Evolutionary conservation across 148 eudicot genomes (phyloP).

Genomic region (Pouteria glomerata): DNA sequence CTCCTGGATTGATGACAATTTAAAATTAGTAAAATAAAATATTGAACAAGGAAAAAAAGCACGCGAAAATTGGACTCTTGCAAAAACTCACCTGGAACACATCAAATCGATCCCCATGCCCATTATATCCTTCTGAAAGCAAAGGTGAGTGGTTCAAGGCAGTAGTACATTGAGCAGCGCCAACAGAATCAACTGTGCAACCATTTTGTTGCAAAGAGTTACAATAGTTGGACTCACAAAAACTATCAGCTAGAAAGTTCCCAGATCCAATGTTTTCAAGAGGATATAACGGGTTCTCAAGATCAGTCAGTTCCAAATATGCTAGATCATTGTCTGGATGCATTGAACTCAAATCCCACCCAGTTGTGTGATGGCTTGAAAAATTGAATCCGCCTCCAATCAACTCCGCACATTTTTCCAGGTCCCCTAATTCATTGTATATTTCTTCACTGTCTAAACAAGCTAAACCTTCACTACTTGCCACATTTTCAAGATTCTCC

Average conservation of each 20-base stretch:
- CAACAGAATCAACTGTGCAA: not conserved
- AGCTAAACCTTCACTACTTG: not conserved
- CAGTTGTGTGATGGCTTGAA: not conserved
- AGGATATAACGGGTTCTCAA: conserved; percentile 6
- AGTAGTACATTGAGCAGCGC: conserved; percentile 6
- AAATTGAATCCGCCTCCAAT: conserved; percentile 6
- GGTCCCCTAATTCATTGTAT: conserved; percentile 17
- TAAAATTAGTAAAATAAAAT: not conserved
- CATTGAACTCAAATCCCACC: not conserved
- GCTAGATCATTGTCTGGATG: not conserved
- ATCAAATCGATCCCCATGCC: not conserved
- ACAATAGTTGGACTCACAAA: not conserved
- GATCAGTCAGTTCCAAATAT: conserved; percentile 29
- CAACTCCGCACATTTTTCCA: conserved; percentile 10
- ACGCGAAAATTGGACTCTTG: not conserved
- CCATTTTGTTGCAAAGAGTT: not conserved
- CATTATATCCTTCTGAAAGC: not conserved
- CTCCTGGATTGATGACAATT: conserved; percentile 10
- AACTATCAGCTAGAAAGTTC: not conserved
- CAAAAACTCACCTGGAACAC: not conserved
- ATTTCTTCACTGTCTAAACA: conserved; percentile 11
- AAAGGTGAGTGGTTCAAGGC: not conserved
- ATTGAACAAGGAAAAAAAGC: not conserved
- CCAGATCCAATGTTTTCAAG: conserved; percentile 8
- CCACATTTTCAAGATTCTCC: not conserved